Conservation (phyloP, 371 early-diverging fungal species). For the Mucor irregularis region DNA sequence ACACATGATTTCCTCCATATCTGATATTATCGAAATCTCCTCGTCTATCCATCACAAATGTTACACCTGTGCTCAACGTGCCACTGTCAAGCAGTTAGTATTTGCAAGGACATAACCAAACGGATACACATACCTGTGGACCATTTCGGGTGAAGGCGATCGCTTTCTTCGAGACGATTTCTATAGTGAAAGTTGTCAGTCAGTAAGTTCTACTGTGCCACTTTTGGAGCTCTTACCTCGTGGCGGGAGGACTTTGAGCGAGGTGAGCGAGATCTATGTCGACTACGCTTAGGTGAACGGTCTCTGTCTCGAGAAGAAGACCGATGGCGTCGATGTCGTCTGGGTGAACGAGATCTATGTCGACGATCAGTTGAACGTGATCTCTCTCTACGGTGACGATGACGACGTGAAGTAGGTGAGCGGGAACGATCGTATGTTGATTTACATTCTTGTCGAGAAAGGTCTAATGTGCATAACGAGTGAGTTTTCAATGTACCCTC, state of each 20-base stretch:
- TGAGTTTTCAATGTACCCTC: no score
- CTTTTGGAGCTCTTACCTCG: neutral
- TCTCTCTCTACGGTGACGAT: neutral
- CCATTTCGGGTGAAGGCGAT: constrained; percentile 18
- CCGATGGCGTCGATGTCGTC: neutral
- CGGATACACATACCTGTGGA: constrained; percentile 9
- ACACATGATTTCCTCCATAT: constrained; percentile 40
- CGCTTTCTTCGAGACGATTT: constrained; percentile 7
- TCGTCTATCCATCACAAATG: constrained; percentile 34
- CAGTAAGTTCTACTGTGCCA: neutral
- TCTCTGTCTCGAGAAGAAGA: constrained; percentile 1
- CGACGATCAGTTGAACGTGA: neutral
- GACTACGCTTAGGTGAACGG: neutral
- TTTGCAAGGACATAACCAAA: neutral
- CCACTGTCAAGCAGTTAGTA: constrained; percentile 7
- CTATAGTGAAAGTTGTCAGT: neutral
- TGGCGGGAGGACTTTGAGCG: neutral
- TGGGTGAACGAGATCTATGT: neutral
- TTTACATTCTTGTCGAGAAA: neutral
- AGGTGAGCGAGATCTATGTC: constrained; percentile 8
- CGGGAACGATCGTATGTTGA: neutral
- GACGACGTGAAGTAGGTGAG: neutral
- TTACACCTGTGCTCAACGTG: constrained; percentile 29
- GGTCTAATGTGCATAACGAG: no score
- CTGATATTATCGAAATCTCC: constrained; percentile 45